Percentiles rank a stretch among this genome's conserved stretches.
Conservation (phyloP, 23 red algal genomes). For the Gracilaria domingensis region DNA sequence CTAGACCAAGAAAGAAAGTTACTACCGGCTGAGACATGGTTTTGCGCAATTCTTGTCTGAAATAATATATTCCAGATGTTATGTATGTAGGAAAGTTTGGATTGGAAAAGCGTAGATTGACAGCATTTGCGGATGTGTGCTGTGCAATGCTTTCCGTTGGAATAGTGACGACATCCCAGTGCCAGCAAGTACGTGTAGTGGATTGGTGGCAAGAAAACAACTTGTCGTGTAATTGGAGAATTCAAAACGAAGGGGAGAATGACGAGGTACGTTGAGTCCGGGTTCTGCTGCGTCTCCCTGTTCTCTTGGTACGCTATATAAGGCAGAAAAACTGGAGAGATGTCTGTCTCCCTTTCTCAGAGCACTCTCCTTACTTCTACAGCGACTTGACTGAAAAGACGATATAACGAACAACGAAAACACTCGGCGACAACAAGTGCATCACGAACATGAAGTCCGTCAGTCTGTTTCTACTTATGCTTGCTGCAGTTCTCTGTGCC, state of each 20-base stretch:
- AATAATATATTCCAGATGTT: no score
- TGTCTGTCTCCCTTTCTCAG: neutral
- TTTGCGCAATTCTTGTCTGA: no score
- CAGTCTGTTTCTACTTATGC: neutral
- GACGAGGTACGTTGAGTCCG: neutral
- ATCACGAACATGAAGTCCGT: neutral
- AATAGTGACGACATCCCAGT: neutral
- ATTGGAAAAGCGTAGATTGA: no score
- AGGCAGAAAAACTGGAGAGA: neutral
- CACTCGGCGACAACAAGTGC: neutral
- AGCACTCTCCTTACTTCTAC: neutral
- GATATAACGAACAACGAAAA: neutral
- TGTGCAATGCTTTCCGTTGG: no score
- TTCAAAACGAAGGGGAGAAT: neutral
- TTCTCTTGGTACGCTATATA: neutral
- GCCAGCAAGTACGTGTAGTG: conserved; percentile 3
- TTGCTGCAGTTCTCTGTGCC: neutral
- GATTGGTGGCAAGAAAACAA: neutral
- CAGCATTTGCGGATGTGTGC: no score
- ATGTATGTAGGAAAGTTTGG: no score
- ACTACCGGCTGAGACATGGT: no score
- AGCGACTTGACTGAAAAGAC: neutral
- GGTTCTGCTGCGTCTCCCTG: neutral
- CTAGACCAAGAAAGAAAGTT: no score
- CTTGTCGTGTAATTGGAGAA: neutral